Percentiles rank a stretch among this genome's conserved stretches.
Evolutionary conservation across 129 eudicot species (phyloP).

Genomic region (carrot (Daucus carota)): DH1_v3.0 NC_030386.2:3816001-3816500

Average conservation of each 20-base stretch:
- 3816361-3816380: not conserved
- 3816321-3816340: not conserved
- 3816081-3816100: slow-evolving; percentile 41
- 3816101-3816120: slow-evolving; percentile 52
- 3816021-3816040: slow-evolving; percentile 44
- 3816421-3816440: not conserved
- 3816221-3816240: slow-evolving; percentile 60
- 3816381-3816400: not conserved
- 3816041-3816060: slow-evolving; percentile 48
- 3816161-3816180: not conserved
- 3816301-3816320: not conserved
- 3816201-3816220: slow-evolving; percentile 70
- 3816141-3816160: not conserved
- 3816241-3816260: slow-evolving; percentile 42
- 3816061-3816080: slow-evolving; percentile 50
- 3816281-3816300: not conserved
- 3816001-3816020: slow-evolving; percentile 50
- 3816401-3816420: not conserved
- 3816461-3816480: not conserved
- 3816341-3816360: not conserved
- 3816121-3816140: slow-evolving; percentile 3
- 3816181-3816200: not conserved
- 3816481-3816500: not conserved
- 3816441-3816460: not conserved
- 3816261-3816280: slow-evolving; percentile 53